These are phyloP conservation scores for Trichoderma cornu-damae DNA, from an alignment of 2,329 filamentous ascomycete species.

Conservation along the genomic window DNA sequence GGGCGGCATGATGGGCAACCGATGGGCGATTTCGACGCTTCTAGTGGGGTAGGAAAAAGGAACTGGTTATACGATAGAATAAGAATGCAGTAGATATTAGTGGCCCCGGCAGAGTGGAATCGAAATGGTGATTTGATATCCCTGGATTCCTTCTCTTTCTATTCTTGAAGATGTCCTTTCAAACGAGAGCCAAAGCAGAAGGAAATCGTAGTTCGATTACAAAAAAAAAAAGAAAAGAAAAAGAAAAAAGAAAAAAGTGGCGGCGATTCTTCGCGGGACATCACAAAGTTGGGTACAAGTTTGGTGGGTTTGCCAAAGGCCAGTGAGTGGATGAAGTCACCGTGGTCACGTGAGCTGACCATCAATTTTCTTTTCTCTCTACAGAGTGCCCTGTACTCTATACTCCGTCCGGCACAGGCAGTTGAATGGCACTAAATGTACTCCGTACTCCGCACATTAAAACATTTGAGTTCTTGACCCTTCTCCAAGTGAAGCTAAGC, in stretches of 20 bases:
- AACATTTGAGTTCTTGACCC: no score
- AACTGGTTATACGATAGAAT: constrained; percentile 9
- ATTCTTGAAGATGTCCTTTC: neutral
- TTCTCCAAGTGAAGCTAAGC: constrained; percentile 3
- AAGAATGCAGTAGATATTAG: neutral
- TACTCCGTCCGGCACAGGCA: no score
- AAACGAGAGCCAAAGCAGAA: neutral
- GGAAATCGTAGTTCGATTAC: neutral
- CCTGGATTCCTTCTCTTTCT: neutral
- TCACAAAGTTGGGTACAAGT: constrained; percentile 14
- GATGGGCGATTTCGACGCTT: constrained; percentile 21
- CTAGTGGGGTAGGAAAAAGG: constrained; percentile 20
- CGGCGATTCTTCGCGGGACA: constrained; percentile 15
- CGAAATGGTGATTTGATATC: neutral
- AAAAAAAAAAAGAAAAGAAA: no score
- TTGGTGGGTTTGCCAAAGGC: constrained; percentile 21
- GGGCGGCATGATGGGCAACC: constrained; percentile 61
- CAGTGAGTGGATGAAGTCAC: constrained; percentile 27
- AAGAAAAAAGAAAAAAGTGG: no score
- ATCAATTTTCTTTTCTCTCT: neutral
- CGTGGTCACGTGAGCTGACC: constrained; percentile 24
- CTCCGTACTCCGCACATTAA: neutral
- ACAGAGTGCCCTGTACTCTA: no score
- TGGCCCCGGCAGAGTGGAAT: neutral
- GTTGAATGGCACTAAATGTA: neutral